Evolutionary conservation across 257 asterid genomes (phyloP).

Genomic region (Nyctanthes arbortristis): DNA sequence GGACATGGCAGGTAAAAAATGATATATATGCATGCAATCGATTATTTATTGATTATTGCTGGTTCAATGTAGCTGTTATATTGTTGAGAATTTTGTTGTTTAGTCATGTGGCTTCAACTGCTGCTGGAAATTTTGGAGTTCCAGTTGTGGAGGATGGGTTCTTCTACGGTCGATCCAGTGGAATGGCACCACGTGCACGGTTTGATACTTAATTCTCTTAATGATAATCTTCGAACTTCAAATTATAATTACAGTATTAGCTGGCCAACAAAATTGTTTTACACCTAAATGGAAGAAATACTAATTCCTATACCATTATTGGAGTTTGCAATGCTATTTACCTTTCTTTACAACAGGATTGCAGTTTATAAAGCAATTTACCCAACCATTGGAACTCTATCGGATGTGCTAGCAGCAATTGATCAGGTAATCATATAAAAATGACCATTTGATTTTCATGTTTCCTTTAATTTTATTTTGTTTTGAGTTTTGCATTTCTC

Average conservation of each 20-base stretch:
- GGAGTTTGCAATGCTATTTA: background rate
- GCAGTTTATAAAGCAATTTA: slow-evolving; percentile 91
- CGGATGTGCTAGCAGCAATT: slow-evolving; percentile 92
- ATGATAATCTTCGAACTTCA: background rate
- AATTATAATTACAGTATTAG: background rate
- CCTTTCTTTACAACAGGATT: slow-evolving; percentile 46
- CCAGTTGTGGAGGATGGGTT: slow-evolving; percentile 86
- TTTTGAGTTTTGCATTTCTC: too few species aligned
- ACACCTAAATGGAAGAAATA: background rate
- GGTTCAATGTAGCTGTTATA: too few species aligned
- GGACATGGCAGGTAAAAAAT: slow-evolving; percentile 94
- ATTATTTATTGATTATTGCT: too few species aligned
- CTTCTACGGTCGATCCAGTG: slow-evolving; percentile 84
- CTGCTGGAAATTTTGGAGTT: slow-evolving; percentile 86
- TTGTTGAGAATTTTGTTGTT: slow-evolving; percentile 5
- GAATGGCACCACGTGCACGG: slow-evolving; percentile 99
- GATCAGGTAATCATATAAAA: slow-evolving; percentile 66
- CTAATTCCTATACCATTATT: too few species aligned
- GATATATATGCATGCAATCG: too few species aligned
- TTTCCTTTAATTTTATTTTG: too few species aligned
- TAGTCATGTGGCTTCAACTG: slow-evolving; percentile 95
- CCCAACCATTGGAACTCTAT: slow-evolving; percentile 71
- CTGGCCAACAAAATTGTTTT: background rate
- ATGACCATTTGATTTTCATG: background rate
- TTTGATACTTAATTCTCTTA: slow-evolving; percentile 11